phyloP scores from a whole-genome alignment of 176 grass and related monocot genomes.

The Oryza glaberrima region DNA sequence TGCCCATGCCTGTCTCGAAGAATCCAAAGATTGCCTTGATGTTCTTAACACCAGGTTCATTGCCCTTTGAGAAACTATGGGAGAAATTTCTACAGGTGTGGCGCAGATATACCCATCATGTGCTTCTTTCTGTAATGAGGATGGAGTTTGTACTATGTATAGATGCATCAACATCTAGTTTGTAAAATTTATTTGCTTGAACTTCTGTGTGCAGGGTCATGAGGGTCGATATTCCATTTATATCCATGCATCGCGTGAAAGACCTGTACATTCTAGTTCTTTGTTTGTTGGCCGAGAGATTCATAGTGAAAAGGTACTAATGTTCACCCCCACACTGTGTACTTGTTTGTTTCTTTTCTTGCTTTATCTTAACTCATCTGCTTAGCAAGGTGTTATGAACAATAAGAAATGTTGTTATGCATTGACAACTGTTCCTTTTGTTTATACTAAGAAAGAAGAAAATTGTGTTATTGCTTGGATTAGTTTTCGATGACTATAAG shows the following conservation, averaged over 20 bases:
- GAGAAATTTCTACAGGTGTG: slow-evolving; percentile 84
- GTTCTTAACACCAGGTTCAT: slow-evolving; percentile 89
- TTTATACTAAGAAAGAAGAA: slow-evolving; percentile 32
- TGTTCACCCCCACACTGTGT: slow-evolving; percentile 24
- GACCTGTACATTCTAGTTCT: slow-evolving; percentile 76
- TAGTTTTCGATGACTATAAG: background rate
- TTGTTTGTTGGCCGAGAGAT: slow-evolving; percentile 85
- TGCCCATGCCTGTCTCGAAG: slow-evolving; percentile 58
- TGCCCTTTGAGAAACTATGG: slow-evolving; percentile 95
- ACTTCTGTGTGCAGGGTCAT: slow-evolving; percentile 64
- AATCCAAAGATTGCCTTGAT: slow-evolving; percentile 95
- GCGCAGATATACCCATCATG: slow-evolving; percentile 21
- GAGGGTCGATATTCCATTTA: slow-evolving; percentile 89
- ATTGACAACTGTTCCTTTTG: slow-evolving; percentile 4
- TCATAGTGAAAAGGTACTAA: slow-evolving; percentile 86
- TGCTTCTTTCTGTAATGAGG: slow-evolving; percentile 1
- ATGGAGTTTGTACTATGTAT: slow-evolving; percentile 9
- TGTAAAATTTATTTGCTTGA: slow-evolving; percentile 22
- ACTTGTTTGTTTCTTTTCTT: slow-evolving; percentile 19
- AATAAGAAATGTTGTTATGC: background rate
- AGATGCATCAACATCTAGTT: slow-evolving; percentile 29
- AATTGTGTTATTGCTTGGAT: background rate
- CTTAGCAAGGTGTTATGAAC: background rate
- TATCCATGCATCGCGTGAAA: slow-evolving; percentile 85
- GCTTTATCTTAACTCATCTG: slow-evolving; percentile 7